phyloP scores from a whole-genome alignment of 331 rosid species.

The Acacia pycnantha region DNA sequence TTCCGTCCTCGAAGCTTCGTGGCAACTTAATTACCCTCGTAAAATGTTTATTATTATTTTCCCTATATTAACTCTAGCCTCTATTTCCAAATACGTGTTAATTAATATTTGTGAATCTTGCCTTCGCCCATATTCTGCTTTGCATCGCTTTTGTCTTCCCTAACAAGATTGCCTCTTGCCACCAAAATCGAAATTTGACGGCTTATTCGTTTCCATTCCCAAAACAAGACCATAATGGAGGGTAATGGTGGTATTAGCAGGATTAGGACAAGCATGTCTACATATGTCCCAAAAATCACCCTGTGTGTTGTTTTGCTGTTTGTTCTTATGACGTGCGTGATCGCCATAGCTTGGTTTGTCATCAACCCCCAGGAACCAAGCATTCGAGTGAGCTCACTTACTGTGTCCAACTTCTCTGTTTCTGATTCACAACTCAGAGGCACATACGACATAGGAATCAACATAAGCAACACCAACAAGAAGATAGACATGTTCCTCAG shows the following conservation, averaged over 20 bases:
- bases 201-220: background rate
- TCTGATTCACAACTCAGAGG: slow-evolving; percentile 22
- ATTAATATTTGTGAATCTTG: background rate
- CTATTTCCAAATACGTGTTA: background rate
- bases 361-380: slow-evolving; percentile 22
- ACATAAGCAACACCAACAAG: slow-evolving; percentile 36
- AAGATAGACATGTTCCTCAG: slow-evolving; percentile 8
- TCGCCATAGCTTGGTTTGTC: slow-evolving; percentile 36
- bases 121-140: background rate
- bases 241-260: background rate
- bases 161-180: background rate
- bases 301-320: background rate
- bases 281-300: background rate
- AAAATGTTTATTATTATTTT: too few species aligned
- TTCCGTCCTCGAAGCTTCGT: too few species aligned
- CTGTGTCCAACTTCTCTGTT: slow-evolving; percentile 34
- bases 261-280: background rate
- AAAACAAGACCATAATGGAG: background rate
- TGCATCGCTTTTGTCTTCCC: background rate
- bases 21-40: too few species aligned
- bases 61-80: too few species aligned
- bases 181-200: background rate
- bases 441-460: slow-evolving; percentile 1
- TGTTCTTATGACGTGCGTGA: background rate
- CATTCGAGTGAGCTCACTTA: slow-evolving; percentile 21